Conservation (phyloP, 352 stramenopile species). For the Phytophthora aleatoria region DNA sequence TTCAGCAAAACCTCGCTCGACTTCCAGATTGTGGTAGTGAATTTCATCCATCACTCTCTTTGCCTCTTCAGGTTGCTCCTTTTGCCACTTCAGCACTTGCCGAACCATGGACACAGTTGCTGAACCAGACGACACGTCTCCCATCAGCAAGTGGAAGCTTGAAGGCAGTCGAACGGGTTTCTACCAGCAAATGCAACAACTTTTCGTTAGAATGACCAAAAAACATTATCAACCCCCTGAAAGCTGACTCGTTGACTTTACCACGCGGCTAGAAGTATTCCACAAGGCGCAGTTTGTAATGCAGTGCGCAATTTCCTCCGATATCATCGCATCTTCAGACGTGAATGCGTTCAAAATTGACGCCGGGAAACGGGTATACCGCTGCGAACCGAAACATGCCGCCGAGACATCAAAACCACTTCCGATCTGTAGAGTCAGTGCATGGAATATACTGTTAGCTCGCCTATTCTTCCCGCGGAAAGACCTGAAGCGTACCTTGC, state of each 20-base stretch:
- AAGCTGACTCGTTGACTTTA: slow-evolving; percentile 16
- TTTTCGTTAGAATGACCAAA: slow-evolving; percentile 7
- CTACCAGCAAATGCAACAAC: slow-evolving; percentile 31
- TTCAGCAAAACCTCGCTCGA: slow-evolving; percentile 39
- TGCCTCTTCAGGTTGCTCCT: slow-evolving; percentile 37
- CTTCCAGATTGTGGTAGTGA: slow-evolving; percentile 36
- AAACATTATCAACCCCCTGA: neutral
- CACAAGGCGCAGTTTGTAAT: slow-evolving; percentile 50
- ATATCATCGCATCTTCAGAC: slow-evolving; percentile 48
- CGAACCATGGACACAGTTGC: slow-evolving; percentile 87
- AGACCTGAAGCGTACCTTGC: slow-evolving; percentile 74
- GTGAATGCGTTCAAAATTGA: slow-evolving; percentile 63
- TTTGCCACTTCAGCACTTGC: slow-evolving; percentile 65
- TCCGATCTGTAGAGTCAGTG: slow-evolving; percentile 73
- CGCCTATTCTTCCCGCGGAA: neutral
- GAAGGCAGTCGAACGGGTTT: slow-evolving; percentile 64
- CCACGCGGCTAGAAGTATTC: slow-evolving; percentile 52
- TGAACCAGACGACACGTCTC: slow-evolving; percentile 95
- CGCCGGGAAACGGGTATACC: slow-evolving; percentile 91
- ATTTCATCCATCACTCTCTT: slow-evolving; percentile 40
- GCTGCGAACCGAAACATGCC: slow-evolving; percentile 93
- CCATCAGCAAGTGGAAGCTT: slow-evolving; percentile 92
- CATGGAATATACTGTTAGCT: neutral
- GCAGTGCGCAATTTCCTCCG: slow-evolving; percentile 59
- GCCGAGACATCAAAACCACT: slow-evolving; percentile 97